These are phyloP conservation scores for Camelina neglecta DNA, from an alignment of 345 rosid genomes.

Conservation along the genomic window DNA sequence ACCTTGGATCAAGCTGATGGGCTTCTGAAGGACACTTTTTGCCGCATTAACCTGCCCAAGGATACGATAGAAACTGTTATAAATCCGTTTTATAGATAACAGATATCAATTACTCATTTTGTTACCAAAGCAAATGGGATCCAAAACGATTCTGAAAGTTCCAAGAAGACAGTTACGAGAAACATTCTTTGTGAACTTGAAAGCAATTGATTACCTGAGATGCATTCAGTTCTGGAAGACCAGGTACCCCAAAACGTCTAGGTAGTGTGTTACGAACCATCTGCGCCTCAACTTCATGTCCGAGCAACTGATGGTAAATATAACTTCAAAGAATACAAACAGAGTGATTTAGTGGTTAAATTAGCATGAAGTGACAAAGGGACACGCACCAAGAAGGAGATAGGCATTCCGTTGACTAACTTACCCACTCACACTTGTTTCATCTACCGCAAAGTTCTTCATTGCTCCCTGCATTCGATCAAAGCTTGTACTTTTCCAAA, in stretches of 20 bases:
- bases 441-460: constrained; percentile 99
- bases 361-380: constrained; percentile 17
- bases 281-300: constrained; percentile 98
- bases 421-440: constrained; percentile 99
- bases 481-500: constrained; percentile 99
- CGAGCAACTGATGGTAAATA: constrained; percentile 94
- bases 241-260: constrained; percentile 98
- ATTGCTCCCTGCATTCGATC: constrained; percentile 99
- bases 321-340: constrained; percentile 56
- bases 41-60: constrained; percentile 86
- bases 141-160: constrained; percentile 19
- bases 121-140: constrained; percentile 18
- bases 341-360: not conserved
- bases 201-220: constrained; percentile 70
- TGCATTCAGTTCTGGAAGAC: constrained; percentile 99
- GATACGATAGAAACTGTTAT: constrained; percentile 21
- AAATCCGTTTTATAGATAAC: constrained; percentile 2
- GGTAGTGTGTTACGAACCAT: constrained; percentile 92
- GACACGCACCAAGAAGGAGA: constrained; percentile 18
- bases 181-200: constrained; percentile 2
- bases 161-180: not conserved
- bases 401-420: constrained; percentile 42
- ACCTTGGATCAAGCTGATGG: constrained; percentile 98
- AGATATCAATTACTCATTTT: not conserved
- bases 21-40: constrained; percentile 97